Evolutionary conservation across 768 basidiomycete genomes (phyloP).

Genomic region (Glaciozyma antarctica): DNA sequence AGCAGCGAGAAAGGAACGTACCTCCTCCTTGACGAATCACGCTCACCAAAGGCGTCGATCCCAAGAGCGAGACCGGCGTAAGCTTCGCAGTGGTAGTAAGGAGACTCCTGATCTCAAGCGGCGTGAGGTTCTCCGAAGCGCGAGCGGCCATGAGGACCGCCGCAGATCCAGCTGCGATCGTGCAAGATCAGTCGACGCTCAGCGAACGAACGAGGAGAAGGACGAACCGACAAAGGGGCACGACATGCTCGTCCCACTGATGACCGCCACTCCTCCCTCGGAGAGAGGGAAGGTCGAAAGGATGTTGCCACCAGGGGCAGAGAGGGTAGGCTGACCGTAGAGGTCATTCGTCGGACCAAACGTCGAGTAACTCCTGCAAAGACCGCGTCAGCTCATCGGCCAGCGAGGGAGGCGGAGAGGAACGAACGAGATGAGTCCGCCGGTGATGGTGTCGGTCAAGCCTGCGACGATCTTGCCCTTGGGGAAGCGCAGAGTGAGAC

Average conservation of each 20-base stretch:
- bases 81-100: background rate
- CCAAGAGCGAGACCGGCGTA: background rate
- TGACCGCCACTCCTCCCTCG: conserved; percentile 23
- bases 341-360: conserved; percentile 57
- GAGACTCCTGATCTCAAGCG: background rate
- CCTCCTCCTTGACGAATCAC: background rate
- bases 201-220: background rate
- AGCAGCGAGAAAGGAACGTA: background rate
- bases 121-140: background rate
- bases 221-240: conserved; percentile 7
- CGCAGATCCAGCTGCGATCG: background rate
- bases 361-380: conserved; percentile 38
- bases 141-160: background rate
- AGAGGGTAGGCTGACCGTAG: conserved; percentile 33
- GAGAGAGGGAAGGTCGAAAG: conserved; percentile 26
- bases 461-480: background rate
- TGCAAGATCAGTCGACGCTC: background rate
- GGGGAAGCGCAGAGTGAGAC: too few relatives aligned
- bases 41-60: background rate
- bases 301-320: conserved; percentile 32
- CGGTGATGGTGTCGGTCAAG: background rate
- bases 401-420: background rate
- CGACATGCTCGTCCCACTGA: conserved; percentile 27
- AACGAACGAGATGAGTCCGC: background rate
- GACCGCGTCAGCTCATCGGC: too few relatives aligned